Evolutionary conservation across 257 asterid species (phyloP), one percentile per base, ranked within the genome.

Genomic region (Coffea canephora): DNA sequence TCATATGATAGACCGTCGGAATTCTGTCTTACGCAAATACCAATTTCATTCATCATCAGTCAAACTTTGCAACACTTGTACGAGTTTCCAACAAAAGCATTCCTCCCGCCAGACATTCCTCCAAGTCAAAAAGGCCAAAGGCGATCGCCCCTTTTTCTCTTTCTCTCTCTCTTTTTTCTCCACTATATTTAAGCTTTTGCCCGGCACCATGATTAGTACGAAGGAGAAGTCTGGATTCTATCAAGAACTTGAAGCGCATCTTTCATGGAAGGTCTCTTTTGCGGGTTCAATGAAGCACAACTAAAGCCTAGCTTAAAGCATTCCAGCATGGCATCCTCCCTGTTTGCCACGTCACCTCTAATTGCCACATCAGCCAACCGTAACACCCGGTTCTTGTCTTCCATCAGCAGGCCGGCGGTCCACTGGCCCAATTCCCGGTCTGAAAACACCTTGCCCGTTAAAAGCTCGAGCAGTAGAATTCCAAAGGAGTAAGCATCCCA

Each of bases 401-500:
- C 92, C n/a, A 4, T 78, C 48, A 83, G 80, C 8, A 84, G 83
- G 48, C 85, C 88, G 6, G 48, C 65, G 16, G 85, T 81, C 96
- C 96, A 93, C 64, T 89, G 91, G 31, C 94, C 77, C 83, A 93
- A 57, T 82, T 95, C 99, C 81, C 90, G 86, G 41, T 87, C 97
- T 1, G 97, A 90, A 74, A 92, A 95, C 9, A 90, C 94, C 74
- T 88, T 91, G 10, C 99, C 99, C 0, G 97, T 93, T 21, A 95
- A 68, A 7, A 95, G 85, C 82, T 93, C 98, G 3, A 95, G 93
- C 82, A 93, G 77, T 77, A 95, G 77, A 27, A 95, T 82, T 43
- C 99, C 99, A 10, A 93, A 93, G 7, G 99, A 95, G 86, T 93
- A 95, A 6, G 91, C 99, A 65, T 93, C 98, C 99, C 99, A 95